Evolutionary conservation across 192 early-diverging fungal species (phyloP).

Genomic region (Linderina pennispora): DNA sequence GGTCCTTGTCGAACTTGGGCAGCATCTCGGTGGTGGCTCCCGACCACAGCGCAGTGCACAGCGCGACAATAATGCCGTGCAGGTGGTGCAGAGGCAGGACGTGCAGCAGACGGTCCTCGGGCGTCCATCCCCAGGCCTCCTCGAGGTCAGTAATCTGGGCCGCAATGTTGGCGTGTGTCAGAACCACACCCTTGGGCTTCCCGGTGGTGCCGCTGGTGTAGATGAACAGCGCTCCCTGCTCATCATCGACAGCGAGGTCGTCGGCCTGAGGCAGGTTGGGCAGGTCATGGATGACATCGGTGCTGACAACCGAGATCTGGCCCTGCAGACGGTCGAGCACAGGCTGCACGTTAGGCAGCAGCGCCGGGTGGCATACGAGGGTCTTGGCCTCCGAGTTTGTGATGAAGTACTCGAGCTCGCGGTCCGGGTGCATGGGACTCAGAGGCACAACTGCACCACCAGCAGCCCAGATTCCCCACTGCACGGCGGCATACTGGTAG

Average conservation of each 20-base stretch:
- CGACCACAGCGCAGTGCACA: conserved; percentile 58
- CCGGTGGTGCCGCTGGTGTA: conserved; percentile 72
- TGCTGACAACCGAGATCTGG: conserved; percentile 8
- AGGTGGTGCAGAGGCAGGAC: conserved; percentile 82
- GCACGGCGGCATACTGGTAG: conserved; percentile 61
- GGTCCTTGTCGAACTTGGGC: conserved; percentile 56
- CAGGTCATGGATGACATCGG: conserved; percentile 15
- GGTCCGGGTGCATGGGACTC: conserved; percentile 57
- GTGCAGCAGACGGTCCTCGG: conserved; percentile 65
- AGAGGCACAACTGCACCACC: conserved; percentile 81
- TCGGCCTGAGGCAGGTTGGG: neutral
- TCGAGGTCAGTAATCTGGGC: conserved; percentile 63
- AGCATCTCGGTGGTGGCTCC: conserved; percentile 77
- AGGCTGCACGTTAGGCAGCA: conserved; percentile 17
- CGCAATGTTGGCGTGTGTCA: conserved; percentile 58
- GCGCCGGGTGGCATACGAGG: conserved; percentile 53
- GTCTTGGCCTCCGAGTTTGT: conserved; percentile 56
- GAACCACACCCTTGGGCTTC: conserved; percentile 80
- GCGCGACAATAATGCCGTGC: conserved; percentile 60
- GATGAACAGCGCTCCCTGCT: conserved; percentile 61
- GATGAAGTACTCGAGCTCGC: conserved; percentile 73
- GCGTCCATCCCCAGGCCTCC: conserved; percentile 64
- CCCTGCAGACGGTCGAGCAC: conserved; percentile 30
- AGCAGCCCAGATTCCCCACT: conserved; percentile 72
- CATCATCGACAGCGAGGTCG: conserved; percentile 27